These are phyloP conservation scores for Aspergillus vadensis DNA, from an alignment of 2,329 filamentous ascomycete genomes.

Conservation along the genomic window DNA sequence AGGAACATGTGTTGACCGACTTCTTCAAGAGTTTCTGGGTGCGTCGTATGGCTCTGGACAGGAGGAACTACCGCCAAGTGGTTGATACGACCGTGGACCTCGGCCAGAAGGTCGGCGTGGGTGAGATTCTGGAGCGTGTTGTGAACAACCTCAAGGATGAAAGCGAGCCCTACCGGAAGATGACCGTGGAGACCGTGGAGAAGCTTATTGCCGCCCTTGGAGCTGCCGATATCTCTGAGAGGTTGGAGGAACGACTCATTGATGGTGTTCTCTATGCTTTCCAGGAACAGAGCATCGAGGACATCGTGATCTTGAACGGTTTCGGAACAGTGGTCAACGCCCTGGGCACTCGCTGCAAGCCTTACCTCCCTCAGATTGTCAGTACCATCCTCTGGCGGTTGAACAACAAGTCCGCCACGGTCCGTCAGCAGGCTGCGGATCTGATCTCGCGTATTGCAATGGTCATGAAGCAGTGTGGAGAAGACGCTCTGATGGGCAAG, in stretches of 20 bases:
- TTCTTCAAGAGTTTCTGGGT: slow-evolving; percentile 99
- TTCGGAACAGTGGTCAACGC: slow-evolving; percentile 98
- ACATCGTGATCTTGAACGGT: slow-evolving; percentile 93
- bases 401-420: slow-evolving; percentile 97
- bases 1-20: slow-evolving; percentile 90
- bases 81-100: slow-evolving; percentile 98
- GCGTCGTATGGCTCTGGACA: slow-evolving; percentile 91
- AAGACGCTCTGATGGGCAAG: slow-evolving; percentile 94
- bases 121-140: slow-evolving; percentile 90
- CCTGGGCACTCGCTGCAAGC: slow-evolving; percentile 88
- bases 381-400: slow-evolving; percentile 93
- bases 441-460: slow-evolving; percentile 95
- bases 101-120: slow-evolving; percentile 94
- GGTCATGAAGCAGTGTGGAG: slow-evolving; percentile 98
- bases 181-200: slow-evolving; percentile 97
- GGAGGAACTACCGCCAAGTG: slow-evolving; percentile 95
- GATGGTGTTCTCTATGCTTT: slow-evolving; percentile 95
- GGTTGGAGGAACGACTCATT: slow-evolving; percentile 88
- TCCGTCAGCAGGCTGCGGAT: slow-evolving; percentile 94
- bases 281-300: slow-evolving; percentile 96
- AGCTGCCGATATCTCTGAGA: slow-evolving; percentile 88
- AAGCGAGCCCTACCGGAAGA: slow-evolving; percentile 96
- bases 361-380: slow-evolving; percentile 94
- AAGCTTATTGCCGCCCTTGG: slow-evolving; percentile 93
- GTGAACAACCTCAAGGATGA: slow-evolving; percentile 97